Percentiles rank a stretch among this genome's conserved stretches.
phyloP scores from a whole-genome alignment of 208 protist species.

The Angomonas desouzai region DNA sequence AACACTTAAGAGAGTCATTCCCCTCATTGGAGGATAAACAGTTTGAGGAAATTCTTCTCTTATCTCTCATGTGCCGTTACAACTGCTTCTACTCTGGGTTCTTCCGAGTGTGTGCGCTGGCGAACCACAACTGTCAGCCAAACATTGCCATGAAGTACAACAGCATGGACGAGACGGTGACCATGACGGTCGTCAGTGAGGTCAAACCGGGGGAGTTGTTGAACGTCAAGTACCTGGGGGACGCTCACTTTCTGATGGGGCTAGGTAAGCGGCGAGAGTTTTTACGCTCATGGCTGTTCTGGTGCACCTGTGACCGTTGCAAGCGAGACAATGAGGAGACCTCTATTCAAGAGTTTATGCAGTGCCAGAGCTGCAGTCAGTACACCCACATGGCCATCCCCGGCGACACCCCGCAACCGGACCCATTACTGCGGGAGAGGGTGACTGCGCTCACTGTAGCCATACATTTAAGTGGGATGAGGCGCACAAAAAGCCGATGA shows the following conservation, averaged over 20 bases:
- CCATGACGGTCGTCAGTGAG: slow-evolving; percentile 62
- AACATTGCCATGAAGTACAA: slow-evolving; percentile 90
- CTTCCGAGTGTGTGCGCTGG: slow-evolving; percentile 80
- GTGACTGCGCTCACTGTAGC: slow-evolving; percentile 28
- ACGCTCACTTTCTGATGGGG: slow-evolving; percentile 76
- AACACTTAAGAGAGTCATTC: slow-evolving; percentile 29
- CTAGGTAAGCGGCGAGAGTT: slow-evolving; percentile 71
- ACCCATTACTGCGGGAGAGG: slow-evolving; percentile 22
- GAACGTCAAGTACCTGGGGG: slow-evolving; percentile 87
- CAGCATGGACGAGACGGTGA: slow-evolving; percentile 46
- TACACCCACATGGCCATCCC: slow-evolving; percentile 49
- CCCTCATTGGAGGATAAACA: slow-evolving; percentile 30
- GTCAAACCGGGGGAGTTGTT: slow-evolving; percentile 69
- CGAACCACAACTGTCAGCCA: slow-evolving; percentile 82
- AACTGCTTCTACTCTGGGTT: slow-evolving; percentile 88
- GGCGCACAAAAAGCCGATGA: slow-evolving; percentile 17
- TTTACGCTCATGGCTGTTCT: slow-evolving; percentile 83
- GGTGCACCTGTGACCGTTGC: slow-evolving; percentile 74
- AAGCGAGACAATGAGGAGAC: slow-evolving; percentile 27
- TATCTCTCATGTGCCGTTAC: slow-evolving; percentile 77
- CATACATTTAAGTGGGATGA: slow-evolving; percentile 25
- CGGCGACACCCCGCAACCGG: slow-evolving; percentile 17
- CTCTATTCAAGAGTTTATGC: slow-evolving; percentile 57
- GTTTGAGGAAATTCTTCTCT: slow-evolving; percentile 64
- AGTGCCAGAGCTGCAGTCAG: slow-evolving; percentile 37